Evolutionary conservation across 2,329 filamentous ascomycete species (phyloP).

Genomic region (Calonectria pteridis): DNA sequence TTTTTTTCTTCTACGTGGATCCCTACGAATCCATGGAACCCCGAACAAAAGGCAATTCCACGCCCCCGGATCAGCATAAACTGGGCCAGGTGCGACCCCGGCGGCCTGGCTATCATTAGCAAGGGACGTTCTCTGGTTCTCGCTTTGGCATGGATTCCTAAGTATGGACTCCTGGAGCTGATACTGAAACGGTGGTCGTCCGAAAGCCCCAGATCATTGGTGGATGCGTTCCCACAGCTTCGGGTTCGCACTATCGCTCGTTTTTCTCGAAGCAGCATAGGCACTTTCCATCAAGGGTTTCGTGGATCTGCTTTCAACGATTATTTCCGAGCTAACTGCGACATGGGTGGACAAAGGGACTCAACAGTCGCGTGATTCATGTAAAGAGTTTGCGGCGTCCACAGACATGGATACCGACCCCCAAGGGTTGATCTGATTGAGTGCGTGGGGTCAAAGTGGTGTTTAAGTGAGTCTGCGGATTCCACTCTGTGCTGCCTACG

Average conservation of each 20-base stretch:
- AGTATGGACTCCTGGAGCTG: slow-evolving; percentile 34
- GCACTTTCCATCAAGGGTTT: slow-evolving; percentile 13
- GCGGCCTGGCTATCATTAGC: slow-evolving; percentile 20
- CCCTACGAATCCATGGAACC: slow-evolving; percentile 1
- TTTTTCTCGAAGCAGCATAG: slow-evolving; percentile 29
- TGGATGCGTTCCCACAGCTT: slow-evolving; percentile 35
- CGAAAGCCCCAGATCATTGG: slow-evolving; percentile 23
- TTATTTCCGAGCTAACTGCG: slow-evolving; percentile 4
- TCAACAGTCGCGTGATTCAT: slow-evolving; percentile 28
- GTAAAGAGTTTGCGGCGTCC: slow-evolving; percentile 3
- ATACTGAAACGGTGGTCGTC: slow-evolving; percentile 41
- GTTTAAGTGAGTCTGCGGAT: background rate
- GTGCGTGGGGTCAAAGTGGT: background rate
- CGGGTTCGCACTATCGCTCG: slow-evolving; percentile 32
- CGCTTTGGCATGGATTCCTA: slow-evolving; percentile 27
- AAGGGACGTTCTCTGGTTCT: slow-evolving; percentile 26
- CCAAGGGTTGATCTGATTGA: slow-evolving; percentile 8
- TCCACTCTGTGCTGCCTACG: background rate
- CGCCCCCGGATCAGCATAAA: slow-evolving; percentile 15
- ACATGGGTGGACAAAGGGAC: slow-evolving; percentile 10
- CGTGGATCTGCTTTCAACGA: slow-evolving; percentile 26
- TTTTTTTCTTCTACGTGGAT: background rate
- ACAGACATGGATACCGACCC: slow-evolving; percentile 23
- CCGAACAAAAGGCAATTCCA: slow-evolving; percentile 9
- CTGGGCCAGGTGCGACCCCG: slow-evolving; percentile 19